phyloP scores from a whole-genome alignment of 345 rosid species.

The Anastatica hierochuntica region DNA sequence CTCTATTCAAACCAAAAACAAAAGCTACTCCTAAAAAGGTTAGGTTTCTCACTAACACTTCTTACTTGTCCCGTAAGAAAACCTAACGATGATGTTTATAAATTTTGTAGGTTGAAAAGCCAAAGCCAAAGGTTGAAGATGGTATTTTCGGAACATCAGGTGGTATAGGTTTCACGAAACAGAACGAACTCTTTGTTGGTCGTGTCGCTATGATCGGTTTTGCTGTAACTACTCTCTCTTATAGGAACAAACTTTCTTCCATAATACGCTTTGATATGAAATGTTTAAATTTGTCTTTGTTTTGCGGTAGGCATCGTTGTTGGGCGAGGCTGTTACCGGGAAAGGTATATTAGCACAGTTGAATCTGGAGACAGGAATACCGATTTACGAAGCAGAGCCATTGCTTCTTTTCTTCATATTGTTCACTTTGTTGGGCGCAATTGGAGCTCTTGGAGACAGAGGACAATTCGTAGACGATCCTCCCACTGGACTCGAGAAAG shows the following conservation, averaged over 20 bases:
- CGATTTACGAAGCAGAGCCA: conserved; percentile 95
- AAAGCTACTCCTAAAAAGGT: conserved; percentile 80
- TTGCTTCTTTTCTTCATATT: conserved; percentile 91
- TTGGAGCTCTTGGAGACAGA: conserved; percentile 91
- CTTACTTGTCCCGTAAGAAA: not conserved
- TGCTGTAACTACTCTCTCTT: conserved; percentile 46
- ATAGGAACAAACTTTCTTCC: not conserved
- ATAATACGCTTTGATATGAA: not conserved
- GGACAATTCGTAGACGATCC: conserved; percentile 81
- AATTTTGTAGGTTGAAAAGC: conserved; percentile 27
- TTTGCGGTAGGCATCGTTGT: conserved; percentile 55
- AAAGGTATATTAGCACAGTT: conserved; percentile 83
- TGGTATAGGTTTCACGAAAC: conserved; percentile 93
- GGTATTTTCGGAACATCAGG: conserved; percentile 95
- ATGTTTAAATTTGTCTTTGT: not conserved
- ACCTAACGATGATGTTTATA: not conserved
- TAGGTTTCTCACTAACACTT: not conserved
- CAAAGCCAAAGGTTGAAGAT: conserved; percentile 62
- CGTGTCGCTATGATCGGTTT: conserved; percentile 99
- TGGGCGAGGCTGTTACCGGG: conserved; percentile 88
- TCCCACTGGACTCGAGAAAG: conserved; percentile 57
- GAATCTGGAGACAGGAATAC: conserved; percentile 87
- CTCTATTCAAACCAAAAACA: conserved; percentile 76
- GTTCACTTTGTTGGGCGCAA: conserved; percentile 90
- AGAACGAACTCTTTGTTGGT: conserved; percentile 93